These are phyloP conservation scores for Microsporum ferrugineum DNA, from an alignment of 2,329 filamentous ascomycete species.

Conservation along the genomic window DNA sequence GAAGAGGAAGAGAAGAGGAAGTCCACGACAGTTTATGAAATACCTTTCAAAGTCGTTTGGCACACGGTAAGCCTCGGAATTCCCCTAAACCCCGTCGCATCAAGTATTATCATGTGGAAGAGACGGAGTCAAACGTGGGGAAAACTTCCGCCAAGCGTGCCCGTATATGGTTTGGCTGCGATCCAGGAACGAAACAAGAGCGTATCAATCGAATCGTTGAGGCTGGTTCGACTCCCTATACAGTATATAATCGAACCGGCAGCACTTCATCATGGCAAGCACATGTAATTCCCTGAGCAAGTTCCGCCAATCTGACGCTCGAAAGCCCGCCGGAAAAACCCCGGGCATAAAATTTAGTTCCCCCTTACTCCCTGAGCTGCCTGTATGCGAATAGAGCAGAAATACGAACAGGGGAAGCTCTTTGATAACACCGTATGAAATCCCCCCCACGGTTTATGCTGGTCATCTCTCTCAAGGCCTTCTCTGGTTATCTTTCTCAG, in stretches of 20 bases:
- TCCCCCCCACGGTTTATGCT: not conserved
- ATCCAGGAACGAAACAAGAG: not conserved
- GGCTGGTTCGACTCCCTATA: not conserved
- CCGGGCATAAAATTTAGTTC: not conserved
- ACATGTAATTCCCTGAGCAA: not conserved
- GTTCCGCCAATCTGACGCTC: not conserved
- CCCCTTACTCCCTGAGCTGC: not conserved
- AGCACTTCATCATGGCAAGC: not conserved
- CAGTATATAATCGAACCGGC: not conserved
- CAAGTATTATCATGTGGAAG: not conserved
- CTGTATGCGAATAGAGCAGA: not conserved
- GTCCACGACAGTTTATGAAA: not conserved
- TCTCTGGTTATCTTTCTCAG: not conserved
- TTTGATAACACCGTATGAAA: not conserved
- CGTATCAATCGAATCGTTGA: not conserved
- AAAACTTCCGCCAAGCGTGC: not conserved
- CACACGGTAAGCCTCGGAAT: conserved; percentile 8
- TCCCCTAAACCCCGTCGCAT: not conserved
- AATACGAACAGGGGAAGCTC: not conserved
- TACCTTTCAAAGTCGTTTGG: not conserved
- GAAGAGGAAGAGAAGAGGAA: not conserved
- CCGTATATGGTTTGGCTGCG: not conserved
- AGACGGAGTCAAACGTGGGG: not conserved
- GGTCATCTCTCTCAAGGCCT: not conserved
- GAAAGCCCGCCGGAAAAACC: not conserved